Conservation (phyloP, 139 green algal genomes). For the Spirogloea muscicola region DNA sequence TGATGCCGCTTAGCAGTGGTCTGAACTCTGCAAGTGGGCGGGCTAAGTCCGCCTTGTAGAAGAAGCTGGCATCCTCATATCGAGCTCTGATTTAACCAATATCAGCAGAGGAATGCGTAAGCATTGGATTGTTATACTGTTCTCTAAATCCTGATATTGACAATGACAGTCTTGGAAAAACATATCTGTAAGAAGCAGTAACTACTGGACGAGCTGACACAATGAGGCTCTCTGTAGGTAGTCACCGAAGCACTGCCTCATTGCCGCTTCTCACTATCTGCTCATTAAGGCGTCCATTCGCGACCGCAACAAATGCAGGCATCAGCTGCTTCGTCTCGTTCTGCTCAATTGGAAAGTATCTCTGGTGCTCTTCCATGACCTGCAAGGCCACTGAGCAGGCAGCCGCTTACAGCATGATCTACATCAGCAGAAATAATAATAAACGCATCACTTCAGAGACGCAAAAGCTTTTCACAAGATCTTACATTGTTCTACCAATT, state of each 20-base stretch:
- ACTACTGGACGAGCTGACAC: not conserved
- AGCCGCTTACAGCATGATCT: too few species aligned
- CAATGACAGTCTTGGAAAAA: too few species aligned
- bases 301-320: conserved; percentile 88
- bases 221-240: not conserved
- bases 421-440: too few species aligned
- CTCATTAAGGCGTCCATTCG: conserved; percentile 83
- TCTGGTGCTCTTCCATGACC: conserved; percentile 99
- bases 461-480: too few species aligned
- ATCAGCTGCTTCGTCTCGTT: conserved; percentile 60
- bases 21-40: conserved; percentile 68
- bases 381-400: too few species aligned
- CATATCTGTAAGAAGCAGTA: not conserved
- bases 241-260: conserved; percentile 81
- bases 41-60: conserved; percentile 84
- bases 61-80: conserved; percentile 97
- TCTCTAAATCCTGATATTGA: too few species aligned
- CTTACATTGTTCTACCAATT: not conserved
- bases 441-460: too few species aligned
- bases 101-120: not conserved
- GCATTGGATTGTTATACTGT: not conserved
- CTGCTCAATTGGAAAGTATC: conserved; percentile 93
- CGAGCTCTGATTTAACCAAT: conserved; percentile 55
- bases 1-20: conserved; percentile 50
- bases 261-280: conserved; percentile 74